Evolutionary conservation across 129 eudicot genomes (phyloP), one percentile per base, ranked within the genome.

Genomic region (Centrapalus pauciflorus): DNA sequence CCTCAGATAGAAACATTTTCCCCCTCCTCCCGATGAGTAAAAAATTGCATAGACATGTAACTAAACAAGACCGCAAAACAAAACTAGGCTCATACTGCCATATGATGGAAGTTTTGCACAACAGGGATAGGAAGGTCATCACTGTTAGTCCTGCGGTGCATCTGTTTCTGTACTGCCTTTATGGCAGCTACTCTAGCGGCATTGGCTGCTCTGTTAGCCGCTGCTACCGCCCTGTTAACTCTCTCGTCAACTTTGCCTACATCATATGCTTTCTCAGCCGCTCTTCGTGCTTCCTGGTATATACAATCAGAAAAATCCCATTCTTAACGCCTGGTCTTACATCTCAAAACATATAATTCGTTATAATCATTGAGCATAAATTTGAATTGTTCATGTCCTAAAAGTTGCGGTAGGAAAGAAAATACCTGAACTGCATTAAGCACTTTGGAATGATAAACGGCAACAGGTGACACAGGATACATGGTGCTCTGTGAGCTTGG

Each of bases 171-270:
- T 21, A 93, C 90, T 2, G 96, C 96, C 62, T 89, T 93, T 8
- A 89, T 89, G 1, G 98, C 96, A 4, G 98, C 98, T 4, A 93
- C 98, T 74, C 96, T 80, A 11, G 96, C 98, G 2, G 98, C 95
- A 74, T 85, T 93, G 32, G 96, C 96, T 2, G 98, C 96, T 50
- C 79, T 77, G 77, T 93, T 89, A 48, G 98, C 98, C 4, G 92
- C 87, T 63, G 88, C 81, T n/a, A 93, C 95, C 27, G 96, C 90
- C 66, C 98, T 71, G 73, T 82, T 88, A n/a, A 93, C 98, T 74
- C 96, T 76, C 76, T 88, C 98, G 63, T 93, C 98, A 35, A 93
- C 98, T 73, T 93, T 93, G 20, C 70, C 83, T 66, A 89, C 87
- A 54, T 88, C 98, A 29, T 89, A 88, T 1, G 98, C 96, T 84